phyloP scores from a whole-genome alignment of 345 rosid species.

The Eucalyptus coolabah region DNA sequence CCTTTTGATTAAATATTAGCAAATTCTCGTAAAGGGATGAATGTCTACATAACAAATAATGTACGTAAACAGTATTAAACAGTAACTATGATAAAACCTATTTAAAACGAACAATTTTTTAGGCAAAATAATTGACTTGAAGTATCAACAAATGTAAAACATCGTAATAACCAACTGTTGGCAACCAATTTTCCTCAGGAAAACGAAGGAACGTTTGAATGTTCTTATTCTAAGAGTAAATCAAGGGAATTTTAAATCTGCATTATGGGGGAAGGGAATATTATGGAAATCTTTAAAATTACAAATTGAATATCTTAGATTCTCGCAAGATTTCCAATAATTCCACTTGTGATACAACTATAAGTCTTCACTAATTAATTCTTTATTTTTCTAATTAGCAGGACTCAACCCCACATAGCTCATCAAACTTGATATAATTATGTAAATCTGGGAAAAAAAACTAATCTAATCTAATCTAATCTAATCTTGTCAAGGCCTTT shows the following conservation, averaged over 20 bases:
- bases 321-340: neutral
- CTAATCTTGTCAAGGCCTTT: neutral
- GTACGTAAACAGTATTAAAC: neutral
- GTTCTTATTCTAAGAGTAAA: neutral
- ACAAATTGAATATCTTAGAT: neutral
- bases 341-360: neutral
- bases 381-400: neutral
- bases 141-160: neutral
- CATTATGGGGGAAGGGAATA: neutral
- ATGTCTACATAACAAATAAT: neutral
- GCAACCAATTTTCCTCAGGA: neutral
- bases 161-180: neutral
- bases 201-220: neutral
- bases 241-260: neutral
- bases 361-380: neutral
- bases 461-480: neutral
- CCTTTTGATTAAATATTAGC: neutral
- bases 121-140: neutral
- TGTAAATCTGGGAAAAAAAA: neutral
- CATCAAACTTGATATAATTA: neutral
- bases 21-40: neutral
- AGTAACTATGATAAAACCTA: neutral
- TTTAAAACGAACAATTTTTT: neutral
- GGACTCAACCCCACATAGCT: neutral
- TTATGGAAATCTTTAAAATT: neutral